These are phyloP conservation scores for Symbiotaphrina buchneri DNA, from an alignment of 495 filamentous ascomycete genomes.

Conservation along the genomic window DNA sequence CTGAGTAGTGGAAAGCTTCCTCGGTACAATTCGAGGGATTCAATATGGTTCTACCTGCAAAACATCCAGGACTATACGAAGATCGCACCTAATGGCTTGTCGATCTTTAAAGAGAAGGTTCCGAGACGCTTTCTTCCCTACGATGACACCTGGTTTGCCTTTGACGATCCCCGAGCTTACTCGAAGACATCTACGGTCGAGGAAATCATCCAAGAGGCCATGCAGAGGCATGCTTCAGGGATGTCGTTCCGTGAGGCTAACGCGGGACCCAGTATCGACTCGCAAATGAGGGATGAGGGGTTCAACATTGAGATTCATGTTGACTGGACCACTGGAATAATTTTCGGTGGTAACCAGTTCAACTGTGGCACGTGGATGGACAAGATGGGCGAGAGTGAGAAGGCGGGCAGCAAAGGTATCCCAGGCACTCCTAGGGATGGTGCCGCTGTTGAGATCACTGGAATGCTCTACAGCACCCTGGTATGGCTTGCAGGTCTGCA, in stretches of 20 bases:
- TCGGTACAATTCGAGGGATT: constrained; percentile 91
- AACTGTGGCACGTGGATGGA: constrained; percentile 99
- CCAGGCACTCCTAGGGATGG: constrained; percentile 93
- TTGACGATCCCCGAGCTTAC: constrained; percentile 67
- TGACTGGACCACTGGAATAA: constrained; percentile 80
- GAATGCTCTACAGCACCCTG: constrained; percentile 73
- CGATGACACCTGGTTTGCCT: constrained; percentile 77
- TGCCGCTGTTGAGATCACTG: constrained; percentile 84
- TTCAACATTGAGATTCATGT: constrained; percentile 81
- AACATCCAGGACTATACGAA: constrained; percentile 81
- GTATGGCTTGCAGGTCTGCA: constrained; percentile 52
- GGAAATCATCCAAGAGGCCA: constrained; percentile 79
- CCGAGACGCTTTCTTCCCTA: constrained; percentile 83
- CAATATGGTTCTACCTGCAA: constrained; percentile 93
- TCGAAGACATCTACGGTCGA: constrained; percentile 56
- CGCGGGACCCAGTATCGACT: constrained; percentile 66
- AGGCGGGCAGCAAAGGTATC: constrained; percentile 78
- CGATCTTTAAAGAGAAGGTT: constrained; percentile 53
- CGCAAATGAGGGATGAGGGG: constrained; percentile 80
- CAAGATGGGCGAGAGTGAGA: constrained; percentile 98
- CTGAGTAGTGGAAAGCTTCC: constrained; percentile 69
- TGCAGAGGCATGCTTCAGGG: constrained; percentile 76
- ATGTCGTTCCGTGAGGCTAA: constrained; percentile 89
- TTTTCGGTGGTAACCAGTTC: constrained; percentile 79
- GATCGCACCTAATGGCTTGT: constrained; percentile 57